Base-by-base conservation (phyloP, 345 rosid genomes). In the Boechera retrofracta region DNA sequence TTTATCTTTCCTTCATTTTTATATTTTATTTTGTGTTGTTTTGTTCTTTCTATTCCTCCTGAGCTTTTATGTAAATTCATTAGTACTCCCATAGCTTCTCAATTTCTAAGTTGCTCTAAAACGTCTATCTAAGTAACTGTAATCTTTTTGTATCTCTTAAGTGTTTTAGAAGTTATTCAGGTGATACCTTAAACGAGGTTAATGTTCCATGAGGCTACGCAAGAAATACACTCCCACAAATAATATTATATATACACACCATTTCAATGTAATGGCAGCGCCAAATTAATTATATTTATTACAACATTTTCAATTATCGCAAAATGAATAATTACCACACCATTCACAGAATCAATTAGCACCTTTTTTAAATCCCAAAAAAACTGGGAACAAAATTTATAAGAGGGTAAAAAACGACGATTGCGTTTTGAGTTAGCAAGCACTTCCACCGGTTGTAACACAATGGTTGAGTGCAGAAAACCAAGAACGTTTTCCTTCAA, bases 401-500 rank as follows among this genome's bases (percentile, higher is more conserved):
- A 26, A 47, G 12, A 18, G 18, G 1, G 16, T 4, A 44, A 44
- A 12, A 44, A 10, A 41, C 12, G 13, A 11, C 13, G 13, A 36
- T 41, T 41, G 48, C 6, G 48, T 44, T 44, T 42, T 12, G 48
- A 52, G 35, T 90, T 82, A 94, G 86, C 90, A 89, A 10, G 90
- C 88, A 62, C 78, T 82, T 54, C 78, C 81, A 68, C 89, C 86
- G 5, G 86, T 84, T 26, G 85, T 77, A 44, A 86, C 91, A 65
- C 87, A 90, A 26, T 92, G 88, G 83, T 94, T 90, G 70, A 90
- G 75, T 1, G 91, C 84, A 10, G 94, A 83, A 64, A 94, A 85
- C 97, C 97, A 90, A 42, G 96, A 89, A 65, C 85, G 86, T 71
- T 87, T 75, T 6, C 86, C 77, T 71, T 83, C 92, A 0, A 77